Evolutionary conservation across 1,284 basidiomycete species (phyloP).

Genomic region (Ceratobasidium sp.): DNA sequence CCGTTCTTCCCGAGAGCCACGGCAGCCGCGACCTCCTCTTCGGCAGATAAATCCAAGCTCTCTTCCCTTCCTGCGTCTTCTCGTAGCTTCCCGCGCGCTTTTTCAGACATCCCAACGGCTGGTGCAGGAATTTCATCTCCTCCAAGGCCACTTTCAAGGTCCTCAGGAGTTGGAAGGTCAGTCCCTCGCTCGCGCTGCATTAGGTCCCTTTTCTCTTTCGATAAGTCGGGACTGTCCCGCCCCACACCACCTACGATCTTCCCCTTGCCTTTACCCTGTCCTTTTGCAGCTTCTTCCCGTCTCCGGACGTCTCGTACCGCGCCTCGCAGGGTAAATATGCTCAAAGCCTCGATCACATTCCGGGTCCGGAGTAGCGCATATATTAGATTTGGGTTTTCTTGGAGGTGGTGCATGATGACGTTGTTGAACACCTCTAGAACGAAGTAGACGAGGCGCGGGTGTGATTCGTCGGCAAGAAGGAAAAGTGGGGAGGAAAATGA

Average conservation of each 20-base stretch:
- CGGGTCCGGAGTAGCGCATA: conserved; percentile 88
- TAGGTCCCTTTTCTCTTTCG: conserved; percentile 39
- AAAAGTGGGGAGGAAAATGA: conserved; percentile 92
- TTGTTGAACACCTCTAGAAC: conserved; percentile 93
- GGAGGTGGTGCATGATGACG: conserved; percentile 76
- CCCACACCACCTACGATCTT: conserved; percentile 20
- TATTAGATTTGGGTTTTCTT: conserved; percentile 88
- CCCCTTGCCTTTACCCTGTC: conserved; percentile 28
- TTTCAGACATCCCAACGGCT: conserved; percentile 73
- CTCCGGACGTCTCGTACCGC: conserved; percentile 75
- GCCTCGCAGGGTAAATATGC: conserved; percentile 90
- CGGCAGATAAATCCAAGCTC: conserved; percentile 66
- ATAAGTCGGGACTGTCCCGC: conserved; percentile 25
- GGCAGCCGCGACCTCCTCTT: conserved; percentile 73
- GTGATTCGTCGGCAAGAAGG: conserved; percentile 91
- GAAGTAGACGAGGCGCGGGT: conserved; percentile 92
- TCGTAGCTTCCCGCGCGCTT: conserved; percentile 89
- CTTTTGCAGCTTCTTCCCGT: conserved; percentile 69
- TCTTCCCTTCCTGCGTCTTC: conserved; percentile 63
- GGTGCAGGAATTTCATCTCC: conserved; percentile 46
- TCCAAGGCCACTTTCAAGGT: conserved; percentile 36
- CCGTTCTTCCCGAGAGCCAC: conserved; percentile 85
- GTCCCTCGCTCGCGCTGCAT: conserved; percentile 38
- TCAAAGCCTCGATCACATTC: conserved; percentile 86
- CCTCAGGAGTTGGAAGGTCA: conserved; percentile 34